These are phyloP conservation scores for Lichtheimia ornata DNA, from an alignment of 371 early-diverging fungal species.

Conservation along the genomic window DNA sequence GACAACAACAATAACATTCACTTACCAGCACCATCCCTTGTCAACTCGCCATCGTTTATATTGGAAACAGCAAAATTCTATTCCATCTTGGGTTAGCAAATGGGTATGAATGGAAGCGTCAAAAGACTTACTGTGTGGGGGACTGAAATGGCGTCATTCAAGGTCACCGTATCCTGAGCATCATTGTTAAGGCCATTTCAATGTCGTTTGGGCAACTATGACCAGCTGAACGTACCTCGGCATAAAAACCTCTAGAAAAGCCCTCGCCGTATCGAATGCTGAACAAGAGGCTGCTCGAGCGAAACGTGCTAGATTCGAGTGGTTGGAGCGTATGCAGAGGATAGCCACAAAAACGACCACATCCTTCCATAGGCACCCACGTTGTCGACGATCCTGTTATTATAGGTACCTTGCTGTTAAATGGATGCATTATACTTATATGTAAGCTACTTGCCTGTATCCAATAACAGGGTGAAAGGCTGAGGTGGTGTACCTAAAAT, in stretches of 20 bases:
- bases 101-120: not conserved
- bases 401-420: not conserved
- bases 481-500: constrained; percentile 43
- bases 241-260: constrained; percentile 39
- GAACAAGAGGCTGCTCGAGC: constrained; percentile 17
- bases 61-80: constrained; percentile 44
- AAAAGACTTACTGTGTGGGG: constrained; percentile 26
- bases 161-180: constrained; percentile 31
- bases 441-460: constrained; percentile 18
- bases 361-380: constrained; percentile 40
- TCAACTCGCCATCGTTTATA: constrained; percentile 47
- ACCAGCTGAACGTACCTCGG: constrained; percentile 11
- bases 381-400: constrained; percentile 42
- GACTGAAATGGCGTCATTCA: constrained; percentile 23
- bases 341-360: constrained; percentile 36
- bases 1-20: not conserved
- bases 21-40: constrained; percentile 33
- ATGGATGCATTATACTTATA: not conserved
- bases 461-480: constrained; percentile 40
- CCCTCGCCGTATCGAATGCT: constrained; percentile 46
- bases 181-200: too few relatives aligned
- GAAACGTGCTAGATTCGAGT: constrained; percentile 24
- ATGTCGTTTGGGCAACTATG: not conserved
- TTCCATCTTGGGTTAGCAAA: not conserved
- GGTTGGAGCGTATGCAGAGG: constrained; percentile 30